Conservation (phyloP, 495 filamentous ascomycete genomes). For the Aspergillus leporis region DNA sequence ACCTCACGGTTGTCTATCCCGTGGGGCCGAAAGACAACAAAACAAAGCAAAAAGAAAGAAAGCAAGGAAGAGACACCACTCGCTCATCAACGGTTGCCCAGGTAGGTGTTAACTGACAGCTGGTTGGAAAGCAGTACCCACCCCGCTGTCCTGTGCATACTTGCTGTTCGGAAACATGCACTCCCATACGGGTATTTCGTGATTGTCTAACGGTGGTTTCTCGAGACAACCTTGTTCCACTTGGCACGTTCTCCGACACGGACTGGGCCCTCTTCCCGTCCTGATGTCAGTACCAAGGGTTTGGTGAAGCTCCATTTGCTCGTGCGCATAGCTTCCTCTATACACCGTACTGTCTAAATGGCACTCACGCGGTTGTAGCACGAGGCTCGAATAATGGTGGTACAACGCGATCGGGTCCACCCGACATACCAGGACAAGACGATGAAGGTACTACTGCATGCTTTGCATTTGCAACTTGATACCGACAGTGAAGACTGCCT, state of each 20-base stretch:
- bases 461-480: neutral
- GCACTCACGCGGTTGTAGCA: neutral
- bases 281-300: constrained; percentile 19
- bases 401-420: constrained; percentile 3
- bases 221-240: constrained; percentile 15
- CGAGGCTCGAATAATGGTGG: neutral
- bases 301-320: constrained; percentile 6
- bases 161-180: constrained; percentile 7
- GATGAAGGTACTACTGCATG: constrained; percentile 3
- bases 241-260: constrained; percentile 15
- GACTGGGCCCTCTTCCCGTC: constrained; percentile 8
- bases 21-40: constrained; percentile 19
- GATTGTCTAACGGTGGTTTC: constrained; percentile 9
- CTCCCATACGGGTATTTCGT: neutral
- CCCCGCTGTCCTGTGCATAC: constrained; percentile 6
- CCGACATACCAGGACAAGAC: constrained; percentile 5
- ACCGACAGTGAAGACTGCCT: neutral
- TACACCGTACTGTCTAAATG: neutral
- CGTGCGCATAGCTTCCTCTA: constrained; percentile 3
- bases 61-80: constrained; percentile 1
- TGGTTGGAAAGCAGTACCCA: neutral
- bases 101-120: neutral
- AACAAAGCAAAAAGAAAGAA: constrained; percentile 1
- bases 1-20: constrained; percentile 19
- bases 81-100: neutral